Conservation (phyloP, 2,329 filamentous ascomycete genomes). For the Lasiodiplodia citricola region DNA sequence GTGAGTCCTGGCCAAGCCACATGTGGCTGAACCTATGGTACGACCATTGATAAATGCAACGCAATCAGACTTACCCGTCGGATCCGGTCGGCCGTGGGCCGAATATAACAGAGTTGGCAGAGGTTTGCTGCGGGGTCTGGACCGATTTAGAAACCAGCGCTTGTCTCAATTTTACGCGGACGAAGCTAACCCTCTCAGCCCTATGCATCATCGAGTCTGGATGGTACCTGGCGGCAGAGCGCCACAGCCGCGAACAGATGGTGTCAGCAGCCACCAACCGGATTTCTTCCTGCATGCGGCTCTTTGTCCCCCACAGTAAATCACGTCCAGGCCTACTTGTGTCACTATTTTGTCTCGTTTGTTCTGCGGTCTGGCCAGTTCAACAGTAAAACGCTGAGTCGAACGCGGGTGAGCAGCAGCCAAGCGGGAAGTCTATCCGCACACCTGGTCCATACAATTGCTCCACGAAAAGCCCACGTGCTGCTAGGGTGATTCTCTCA, state of each 20-base stretch:
- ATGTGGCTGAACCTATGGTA: background rate
- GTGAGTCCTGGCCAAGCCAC: background rate
- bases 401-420: background rate
- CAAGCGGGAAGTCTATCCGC: background rate
- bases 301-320: background rate
- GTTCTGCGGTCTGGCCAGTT: background rate
- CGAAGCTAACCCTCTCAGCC: background rate
- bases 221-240: conserved; percentile 4
- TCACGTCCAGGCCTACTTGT: background rate
- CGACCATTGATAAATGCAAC: background rate
- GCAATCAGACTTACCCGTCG: background rate
- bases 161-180: background rate
- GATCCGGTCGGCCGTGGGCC: background rate
- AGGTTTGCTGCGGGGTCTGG: background rate
- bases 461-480: background rate
- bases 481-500: background rate
- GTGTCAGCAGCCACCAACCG: conserved; percentile 11
- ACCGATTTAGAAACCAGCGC: background rate
- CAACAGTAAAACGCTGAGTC: background rate
- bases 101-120: background rate
- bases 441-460: background rate
- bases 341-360: background rate
- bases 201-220: background rate
- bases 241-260: background rate
- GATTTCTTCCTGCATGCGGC: background rate